phyloP scores from a whole-genome alignment of 345 rosid species.

The Angophora floribunda region DNA sequence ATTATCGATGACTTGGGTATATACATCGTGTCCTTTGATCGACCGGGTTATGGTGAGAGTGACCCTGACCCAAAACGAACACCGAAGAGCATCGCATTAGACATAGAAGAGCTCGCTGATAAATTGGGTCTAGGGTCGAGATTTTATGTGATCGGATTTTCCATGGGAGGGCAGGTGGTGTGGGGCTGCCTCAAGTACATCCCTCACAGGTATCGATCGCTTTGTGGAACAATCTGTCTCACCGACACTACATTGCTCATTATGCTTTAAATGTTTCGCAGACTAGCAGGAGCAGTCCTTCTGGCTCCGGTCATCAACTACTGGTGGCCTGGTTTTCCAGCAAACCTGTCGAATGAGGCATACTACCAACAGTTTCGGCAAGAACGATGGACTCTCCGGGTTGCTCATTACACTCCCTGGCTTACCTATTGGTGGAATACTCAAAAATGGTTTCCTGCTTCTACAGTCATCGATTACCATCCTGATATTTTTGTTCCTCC shows the following conservation, averaged over 20 bases:
- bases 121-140: conserved; percentile 45
- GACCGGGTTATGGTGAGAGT: conserved; percentile 75
- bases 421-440: conserved; percentile 70
- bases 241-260: not conserved
- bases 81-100: conserved; percentile 38
- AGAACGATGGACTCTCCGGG: conserved; percentile 51
- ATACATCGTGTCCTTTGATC: conserved; percentile 50
- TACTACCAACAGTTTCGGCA: conserved; percentile 18
- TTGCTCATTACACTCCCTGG: conserved; percentile 56
- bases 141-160: conserved; percentile 44
- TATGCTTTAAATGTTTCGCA: not conserved
- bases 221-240: not conserved
- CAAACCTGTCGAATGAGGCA: conserved; percentile 33
- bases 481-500: conserved; percentile 16
- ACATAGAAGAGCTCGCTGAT: conserved; percentile 64
- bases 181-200: conserved; percentile 67
- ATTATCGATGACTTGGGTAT: conserved; percentile 34
- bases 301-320: conserved; percentile 48
- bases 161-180: conserved; percentile 44
- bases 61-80: conserved; percentile 47
- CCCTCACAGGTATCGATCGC: conserved; percentile 38
- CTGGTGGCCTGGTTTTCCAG: conserved; percentile 50
- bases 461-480: conserved; percentile 13
- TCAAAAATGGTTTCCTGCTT: conserved; percentile 39
- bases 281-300: conserved; percentile 46